Evolutionary conservation across 106 monocot species (phyloP), one percentile per base, ranked within the genome.

Genomic region (Allium cepa): DNA sequence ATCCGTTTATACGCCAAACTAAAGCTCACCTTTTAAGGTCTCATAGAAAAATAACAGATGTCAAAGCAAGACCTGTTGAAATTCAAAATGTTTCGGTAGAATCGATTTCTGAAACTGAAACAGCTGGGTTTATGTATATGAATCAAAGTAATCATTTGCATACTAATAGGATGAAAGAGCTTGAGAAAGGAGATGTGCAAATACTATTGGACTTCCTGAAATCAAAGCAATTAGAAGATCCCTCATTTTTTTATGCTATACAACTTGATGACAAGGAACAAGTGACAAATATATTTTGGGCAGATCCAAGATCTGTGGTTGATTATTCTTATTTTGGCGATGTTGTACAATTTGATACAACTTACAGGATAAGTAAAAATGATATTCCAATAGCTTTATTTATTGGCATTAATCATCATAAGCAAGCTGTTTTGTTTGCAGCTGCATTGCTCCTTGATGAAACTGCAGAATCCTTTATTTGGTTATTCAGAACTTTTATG

Each of bases 261-360:
- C 87, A 87, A 58, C 74, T 87, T 68, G 85, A 88, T 73, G 78
- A 76, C 17, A 73, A 72, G 15, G 82, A 77, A 47, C 76, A 78
- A 26, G 78, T 77, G 47, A 85, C 79, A 7, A 88, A 84, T 56
- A 56, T 83, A 13, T 92, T 92, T 56, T 88, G 87, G 88, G 73
- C 79, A 26, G 91, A 91, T 78, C 79, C 78, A 50, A 69, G 76
- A 49, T 84, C 80, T 16, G 71, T 81, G 52, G 28, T 76, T 17
- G 79, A 87, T 59, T 91, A 81, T 60, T 60, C 64, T 4, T 84
- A 83, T 55, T 92, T 87, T 63, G 79, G 85, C 69, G 92, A 92
- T 71, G 82, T 85, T 11, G 63, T 88, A 2, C 75, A 64, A 12
- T 83, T 92, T 69, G 87, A 92, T 62, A 85, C 84, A 46, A 82